Evolutionary conservation across 371 early-diverging fungal genomes (phyloP), one percentile per base, ranked within the genome.

Genomic region (Mortierella sp.): DNA sequence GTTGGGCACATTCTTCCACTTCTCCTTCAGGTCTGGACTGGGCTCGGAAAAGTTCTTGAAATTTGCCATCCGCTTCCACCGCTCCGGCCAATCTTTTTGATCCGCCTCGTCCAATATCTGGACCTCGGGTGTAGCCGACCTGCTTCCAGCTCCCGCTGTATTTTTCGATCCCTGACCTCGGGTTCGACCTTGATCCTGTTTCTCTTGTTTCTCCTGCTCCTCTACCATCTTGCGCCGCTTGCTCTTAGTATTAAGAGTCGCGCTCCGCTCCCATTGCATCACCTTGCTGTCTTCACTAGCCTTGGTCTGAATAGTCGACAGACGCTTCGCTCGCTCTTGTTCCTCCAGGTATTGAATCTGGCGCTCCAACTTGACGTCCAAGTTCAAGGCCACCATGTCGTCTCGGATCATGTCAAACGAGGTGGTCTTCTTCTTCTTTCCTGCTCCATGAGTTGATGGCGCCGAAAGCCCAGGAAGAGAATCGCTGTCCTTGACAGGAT

Each of bases 1-100:
- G 70, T 84, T 84, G 34, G 81, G 85, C 13, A 72, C 55, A 16
- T 79, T 70, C 72, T 84, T 81, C 85, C 85, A 84, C 65, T 77
- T 84, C 19, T 60, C 77, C n/a, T 79, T 58, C 13, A 77, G 42
- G 14, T 57, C 50, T 21, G 58, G 48, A 26, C 77, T 71, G 16
- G 75, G 42, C 1, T 14, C 47, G 9, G 74, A n/a, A 19, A 45
- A 24, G 60, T 57, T 76, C 45, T 84, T 84, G 55, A 85, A 85
- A 65, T 85, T 85, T 9, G 82, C 75, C 50, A 76, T 28, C 7
- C 9, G 57, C 77, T 82, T 85, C 86, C 86, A 85, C 5, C 75
- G 77, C 34, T 82, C 82, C 0, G 86, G 82, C 86, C 86, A 85
- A 24, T 82, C 73, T 47, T 81, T 76, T 65, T 72, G 50, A 44